Percentiles rank a stretch among this genome's conserved stretches.
These are phyloP conservation scores for Pyricularia pennisetigena DNA, from an alignment of 2,329 filamentous ascomycete species.

Conservation along the genomic window DNA sequence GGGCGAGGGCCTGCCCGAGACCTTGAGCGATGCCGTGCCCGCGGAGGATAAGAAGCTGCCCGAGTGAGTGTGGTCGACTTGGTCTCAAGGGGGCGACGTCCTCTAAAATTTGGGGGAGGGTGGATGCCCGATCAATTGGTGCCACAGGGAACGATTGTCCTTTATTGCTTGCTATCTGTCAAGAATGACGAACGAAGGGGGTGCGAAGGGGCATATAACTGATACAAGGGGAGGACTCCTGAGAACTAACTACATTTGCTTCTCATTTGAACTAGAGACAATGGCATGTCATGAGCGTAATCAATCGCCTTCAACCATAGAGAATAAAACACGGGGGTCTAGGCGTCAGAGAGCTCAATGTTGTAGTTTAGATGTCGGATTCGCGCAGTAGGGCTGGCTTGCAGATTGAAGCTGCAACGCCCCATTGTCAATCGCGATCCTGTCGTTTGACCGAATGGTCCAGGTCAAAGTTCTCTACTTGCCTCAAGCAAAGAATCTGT, in stretches of 20 bases:
- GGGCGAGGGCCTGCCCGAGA: neutral
- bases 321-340: neutral
- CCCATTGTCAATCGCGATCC: constrained; percentile 5
- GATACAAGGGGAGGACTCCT: neutral
- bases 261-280: neutral
- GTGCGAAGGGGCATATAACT: too few relatives aligned
- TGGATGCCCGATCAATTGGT: too few relatives aligned
- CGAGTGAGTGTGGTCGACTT: neutral
- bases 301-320: constrained; percentile 4
- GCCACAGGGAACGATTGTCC: too few relatives aligned
- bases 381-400: constrained; percentile 4
- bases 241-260: neutral
- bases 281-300: constrained; percentile 3
- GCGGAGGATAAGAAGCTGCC: neutral
- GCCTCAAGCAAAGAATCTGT: neutral
- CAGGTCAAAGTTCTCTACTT: neutral
- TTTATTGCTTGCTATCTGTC: too few relatives aligned
- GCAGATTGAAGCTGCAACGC: constrained; percentile 4
- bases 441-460: neutral
- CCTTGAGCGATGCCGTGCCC: neutral
- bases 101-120: too few relatives aligned
- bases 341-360: constrained; percentile 4
- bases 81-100: neutral
- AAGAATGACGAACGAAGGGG: too few relatives aligned
- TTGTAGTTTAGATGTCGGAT: constrained; percentile 1